Percentiles rank a stretch among this genome's conserved stretches.
Conservation (phyloP, 2,329 filamentous ascomycete species). For the Fusarium paranaense region DNA sequence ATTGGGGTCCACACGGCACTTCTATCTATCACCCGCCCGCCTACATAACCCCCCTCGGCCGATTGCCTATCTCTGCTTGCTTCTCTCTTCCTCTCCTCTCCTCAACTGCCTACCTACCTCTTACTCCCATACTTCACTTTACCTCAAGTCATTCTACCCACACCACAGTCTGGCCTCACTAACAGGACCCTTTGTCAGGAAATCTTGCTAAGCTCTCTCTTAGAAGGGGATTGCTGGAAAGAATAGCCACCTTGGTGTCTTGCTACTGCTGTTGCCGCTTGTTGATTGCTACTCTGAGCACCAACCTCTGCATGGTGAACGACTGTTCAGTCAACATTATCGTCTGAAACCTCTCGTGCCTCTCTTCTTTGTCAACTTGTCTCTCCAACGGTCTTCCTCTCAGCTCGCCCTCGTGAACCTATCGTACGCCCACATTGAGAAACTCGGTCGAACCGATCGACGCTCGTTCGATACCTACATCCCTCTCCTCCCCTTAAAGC, state of each 20-base stretch:
- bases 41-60: constrained; percentile 35
- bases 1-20: constrained; percentile 21
- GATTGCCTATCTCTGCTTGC: constrained; percentile 12
- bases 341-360: constrained; percentile 8
- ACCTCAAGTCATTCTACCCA: constrained; percentile 12
- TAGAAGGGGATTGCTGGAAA: constrained; percentile 37
- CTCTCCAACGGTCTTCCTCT: neutral
- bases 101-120: neutral
- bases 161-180: constrained; percentile 30
- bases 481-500: constrained; percentile 13
- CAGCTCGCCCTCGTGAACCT: constrained; percentile 12
- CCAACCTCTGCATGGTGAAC: constrained; percentile 11
- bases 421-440: neutral
- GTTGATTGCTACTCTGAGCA: constrained; percentile 33
- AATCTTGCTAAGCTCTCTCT: constrained; percentile 39
- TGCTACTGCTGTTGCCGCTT: constrained; percentile 38
- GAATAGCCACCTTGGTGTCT: constrained; percentile 42
- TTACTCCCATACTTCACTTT: constrained; percentile 10
- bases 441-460: constrained; percentile 15
- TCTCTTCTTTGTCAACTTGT: constrained; percentile 8
- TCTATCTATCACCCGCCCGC: constrained; percentile 21
- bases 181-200: constrained; percentile 38
- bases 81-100: constrained; percentile 15
- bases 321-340: constrained; percentile 13
- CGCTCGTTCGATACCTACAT: constrained; percentile 12